A percentile compares a stretch with the other conserved stretches of the same genome.
Evolutionary conservation across 495 filamentous ascomycete genomes (phyloP).

Genomic region (Aspergillus olivimuriae): DNA sequence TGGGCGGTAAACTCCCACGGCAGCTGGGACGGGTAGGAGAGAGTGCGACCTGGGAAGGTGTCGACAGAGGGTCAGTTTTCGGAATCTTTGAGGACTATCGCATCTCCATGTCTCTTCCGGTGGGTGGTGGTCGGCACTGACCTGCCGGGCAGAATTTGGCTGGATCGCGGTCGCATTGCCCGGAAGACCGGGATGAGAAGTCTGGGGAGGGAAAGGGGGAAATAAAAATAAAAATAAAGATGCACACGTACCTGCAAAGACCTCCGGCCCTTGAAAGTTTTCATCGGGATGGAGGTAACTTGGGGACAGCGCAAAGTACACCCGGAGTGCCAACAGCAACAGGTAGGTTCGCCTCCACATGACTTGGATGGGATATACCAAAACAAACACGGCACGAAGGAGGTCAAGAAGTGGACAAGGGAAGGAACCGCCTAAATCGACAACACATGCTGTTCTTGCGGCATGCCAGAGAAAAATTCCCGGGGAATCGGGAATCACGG

Average conservation of each 20-base stretch:
- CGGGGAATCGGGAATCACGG: neutral
- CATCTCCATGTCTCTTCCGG: neutral
- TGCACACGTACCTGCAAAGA: slow-evolving; percentile 81
- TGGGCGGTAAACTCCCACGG: slow-evolving; percentile 94
- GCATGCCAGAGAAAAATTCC: neutral
- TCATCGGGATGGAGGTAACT: slow-evolving; percentile 98
- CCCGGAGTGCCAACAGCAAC: slow-evolving; percentile 73
- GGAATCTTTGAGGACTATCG: slow-evolving; percentile 3
- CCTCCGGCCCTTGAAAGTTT: slow-evolving; percentile 96
- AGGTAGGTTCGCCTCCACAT: slow-evolving; percentile 95
- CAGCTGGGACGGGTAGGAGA: slow-evolving; percentile 73
- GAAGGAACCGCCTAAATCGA: neutral
- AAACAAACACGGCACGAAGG: neutral
- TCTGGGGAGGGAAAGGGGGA: neutral
- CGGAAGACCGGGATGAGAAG: neutral
- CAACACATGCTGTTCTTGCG: slow-evolving; percentile 1
- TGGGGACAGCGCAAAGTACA: slow-evolving; percentile 89
- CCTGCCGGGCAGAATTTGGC: neutral
- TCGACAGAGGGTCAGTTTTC: slow-evolving; percentile 7
- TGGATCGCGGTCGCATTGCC: slow-evolving; percentile 1
- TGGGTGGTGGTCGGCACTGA: neutral
- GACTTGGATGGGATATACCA: slow-evolving; percentile 8
- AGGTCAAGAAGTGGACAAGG: slow-evolving; percentile 1
- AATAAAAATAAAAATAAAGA: too few species aligned
- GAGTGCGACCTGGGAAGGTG: slow-evolving; percentile 64